Conservation (phyloP, 2,329 filamentous ascomycete genomes). For the Xylariaceae sp. region DNA sequence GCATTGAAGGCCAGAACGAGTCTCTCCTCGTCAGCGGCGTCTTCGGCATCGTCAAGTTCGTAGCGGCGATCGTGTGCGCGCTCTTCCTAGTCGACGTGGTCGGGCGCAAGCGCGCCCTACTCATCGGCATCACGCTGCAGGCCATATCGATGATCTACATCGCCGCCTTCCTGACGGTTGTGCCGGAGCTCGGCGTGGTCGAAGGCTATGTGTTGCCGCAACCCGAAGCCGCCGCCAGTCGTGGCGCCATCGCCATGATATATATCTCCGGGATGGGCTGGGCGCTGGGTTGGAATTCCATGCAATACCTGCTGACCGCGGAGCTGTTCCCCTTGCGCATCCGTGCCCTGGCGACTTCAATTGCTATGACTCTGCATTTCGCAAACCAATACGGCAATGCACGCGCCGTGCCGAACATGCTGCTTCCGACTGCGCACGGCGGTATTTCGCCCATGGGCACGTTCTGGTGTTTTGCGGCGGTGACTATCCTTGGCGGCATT, state of each 20-base stretch:
- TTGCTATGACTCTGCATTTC: conserved; percentile 79
- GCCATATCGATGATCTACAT: conserved; percentile 65
- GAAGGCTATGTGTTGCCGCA: conserved; percentile 51
- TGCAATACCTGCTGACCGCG: conserved; percentile 78
- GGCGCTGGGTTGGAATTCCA: conserved; percentile 74
- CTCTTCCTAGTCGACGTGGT: conserved; percentile 80
- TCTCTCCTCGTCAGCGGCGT: conserved; percentile 74
- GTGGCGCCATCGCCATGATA: conserved; percentile 73
- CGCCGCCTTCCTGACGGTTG: conserved; percentile 62
- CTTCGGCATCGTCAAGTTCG: conserved; percentile 75
- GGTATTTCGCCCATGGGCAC: conserved; percentile 66
- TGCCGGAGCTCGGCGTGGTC: conserved; percentile 59
- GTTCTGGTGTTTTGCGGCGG: conserved; percentile 74
- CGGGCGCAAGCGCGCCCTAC: conserved; percentile 70
- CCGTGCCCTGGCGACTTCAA: conserved; percentile 68
- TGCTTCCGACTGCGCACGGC: conserved; percentile 52
- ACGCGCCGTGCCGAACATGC: conserved; percentile 75
- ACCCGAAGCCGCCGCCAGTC: conserved; percentile 58
- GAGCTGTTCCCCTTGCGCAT: conserved; percentile 78
- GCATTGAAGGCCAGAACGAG: conserved; percentile 68
- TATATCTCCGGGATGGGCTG: conserved; percentile 70
- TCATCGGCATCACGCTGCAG: conserved; percentile 63
- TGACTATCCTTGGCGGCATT: conserved; percentile 67
- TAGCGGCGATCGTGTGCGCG: conserved; percentile 68
- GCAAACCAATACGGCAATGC: conserved; percentile 78